Conservation (phyloP, 768 basidiomycete genomes). For the Lentinula raphanica region DNA sequence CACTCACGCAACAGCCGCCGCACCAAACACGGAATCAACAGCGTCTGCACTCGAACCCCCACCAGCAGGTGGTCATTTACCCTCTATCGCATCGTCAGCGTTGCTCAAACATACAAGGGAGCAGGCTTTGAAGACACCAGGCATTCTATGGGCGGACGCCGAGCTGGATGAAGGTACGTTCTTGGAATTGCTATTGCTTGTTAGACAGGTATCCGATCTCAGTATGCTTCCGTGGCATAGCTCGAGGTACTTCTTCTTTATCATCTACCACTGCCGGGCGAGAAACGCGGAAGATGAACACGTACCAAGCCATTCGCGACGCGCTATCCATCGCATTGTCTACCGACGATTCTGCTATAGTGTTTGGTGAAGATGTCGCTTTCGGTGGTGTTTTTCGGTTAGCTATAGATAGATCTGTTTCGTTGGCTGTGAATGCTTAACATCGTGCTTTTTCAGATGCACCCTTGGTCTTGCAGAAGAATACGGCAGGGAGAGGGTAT, state of each 20-base stretch:
- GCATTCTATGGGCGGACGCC: conserved; percentile 66
- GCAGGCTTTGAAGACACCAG: conserved; percentile 64
- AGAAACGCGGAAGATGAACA: conserved; percentile 92
- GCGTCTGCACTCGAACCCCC: conserved; percentile 47
- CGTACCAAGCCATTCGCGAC: conserved; percentile 89
- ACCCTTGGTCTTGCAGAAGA: conserved; percentile 78
- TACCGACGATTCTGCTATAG: conserved; percentile 82
- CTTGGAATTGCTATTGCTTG: background rate
- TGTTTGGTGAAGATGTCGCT: conserved; percentile 89
- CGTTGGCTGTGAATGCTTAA: conserved; percentile 11
- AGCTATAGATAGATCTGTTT: conserved; percentile 56
- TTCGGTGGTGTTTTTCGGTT: conserved; percentile 95
- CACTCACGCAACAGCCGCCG: background rate
- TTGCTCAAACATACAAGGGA: conserved; percentile 65
- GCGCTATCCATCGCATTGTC: conserved; percentile 81
- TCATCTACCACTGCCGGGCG: conserved; percentile 56
- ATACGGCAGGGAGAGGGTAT: conserved; percentile 91
- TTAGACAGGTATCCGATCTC: conserved; percentile 29
- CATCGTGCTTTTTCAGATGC: background rate
- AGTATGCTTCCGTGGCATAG: conserved; percentile 1
- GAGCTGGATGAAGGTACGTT: conserved; percentile 27
- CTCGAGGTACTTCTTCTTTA: background rate
- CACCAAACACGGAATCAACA: background rate
- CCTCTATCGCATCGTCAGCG: conserved; percentile 65
- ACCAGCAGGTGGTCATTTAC: conserved; percentile 75